A percentile compares a stretch with the other conserved stretches of the same genome.
Conservation (phyloP, 805 yeast genomes). For the Saccharomyces cerevisiae region DNA sequence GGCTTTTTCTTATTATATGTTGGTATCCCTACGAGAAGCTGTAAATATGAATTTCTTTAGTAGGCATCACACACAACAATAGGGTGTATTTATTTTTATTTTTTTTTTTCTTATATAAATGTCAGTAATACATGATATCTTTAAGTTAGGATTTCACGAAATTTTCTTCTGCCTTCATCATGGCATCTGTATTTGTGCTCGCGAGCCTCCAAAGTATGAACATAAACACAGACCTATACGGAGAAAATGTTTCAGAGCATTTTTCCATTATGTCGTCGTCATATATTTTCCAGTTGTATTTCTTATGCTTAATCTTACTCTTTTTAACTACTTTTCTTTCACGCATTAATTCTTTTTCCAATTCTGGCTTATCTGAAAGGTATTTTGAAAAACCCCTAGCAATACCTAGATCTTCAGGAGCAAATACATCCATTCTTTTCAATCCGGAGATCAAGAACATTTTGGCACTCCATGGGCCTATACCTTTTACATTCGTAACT, state of each 20-base stretch:
- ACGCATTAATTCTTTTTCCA: constrained; percentile 39
- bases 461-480: constrained; percentile 81
- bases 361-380: constrained; percentile 43
- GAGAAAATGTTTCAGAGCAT: constrained; percentile 52
- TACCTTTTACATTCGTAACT: constrained; percentile 49
- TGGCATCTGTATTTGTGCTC: constrained; percentile 45
- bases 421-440: constrained; percentile 59
- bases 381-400: constrained; percentile 72
- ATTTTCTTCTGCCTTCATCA: constrained; percentile 25
- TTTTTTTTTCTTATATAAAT: neutral
- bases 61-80: neutral
- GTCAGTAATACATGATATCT: neutral
- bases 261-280: constrained; percentile 51
- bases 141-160: constrained; percentile 10
- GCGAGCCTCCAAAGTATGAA: constrained; percentile 66
- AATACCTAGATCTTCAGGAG: constrained; percentile 74
- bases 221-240: constrained; percentile 64
- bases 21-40: neutral
- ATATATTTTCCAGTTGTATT: constrained; percentile 57
- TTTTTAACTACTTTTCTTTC: constrained; percentile 31
- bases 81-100: constrained; percentile 1
- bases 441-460: constrained; percentile 77
- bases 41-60: constrained; percentile 1
- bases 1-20: neutral
- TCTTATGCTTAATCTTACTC: constrained; percentile 34